phyloP scores from a whole-genome alignment of 257 asterid species.

The Przewalskia tangutica region DNA sequence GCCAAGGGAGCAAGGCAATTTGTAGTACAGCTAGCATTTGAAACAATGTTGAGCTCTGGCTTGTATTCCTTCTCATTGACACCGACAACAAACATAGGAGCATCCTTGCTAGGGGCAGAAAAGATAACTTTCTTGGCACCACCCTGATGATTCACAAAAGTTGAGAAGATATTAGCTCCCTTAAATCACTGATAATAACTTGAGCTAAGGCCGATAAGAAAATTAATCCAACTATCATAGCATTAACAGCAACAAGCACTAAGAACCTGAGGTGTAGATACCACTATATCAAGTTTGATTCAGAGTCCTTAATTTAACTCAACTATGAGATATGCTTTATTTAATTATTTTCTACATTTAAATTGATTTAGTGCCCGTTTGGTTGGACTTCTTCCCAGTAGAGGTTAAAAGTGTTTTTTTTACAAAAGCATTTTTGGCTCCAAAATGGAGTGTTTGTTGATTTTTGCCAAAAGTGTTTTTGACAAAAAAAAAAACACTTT shows the following conservation, averaged over 20 bases:
- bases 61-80: slow-evolving; percentile 72
- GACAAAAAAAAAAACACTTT: too few relatives aligned
- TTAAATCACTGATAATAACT: not conserved
- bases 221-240: not conserved
- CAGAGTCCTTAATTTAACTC: not conserved
- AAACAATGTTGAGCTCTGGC: slow-evolving; percentile 52
- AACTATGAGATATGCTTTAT: not conserved
- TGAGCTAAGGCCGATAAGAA: not conserved
- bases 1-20: slow-evolving; percentile 88
- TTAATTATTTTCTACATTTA: not conserved
- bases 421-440: too few relatives aligned
- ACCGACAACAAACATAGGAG: slow-evolving; percentile 86
- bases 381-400: too few relatives aligned
- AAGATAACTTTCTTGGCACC: slow-evolving; percentile 76
- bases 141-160: slow-evolving; percentile 35
- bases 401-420: too few relatives aligned
- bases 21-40: slow-evolving; percentile 85
- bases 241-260: not conserved
- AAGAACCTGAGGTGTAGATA: not conserved
- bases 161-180: not conserved
- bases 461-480: too few relatives aligned
- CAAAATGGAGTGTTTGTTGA: too few relatives aligned
- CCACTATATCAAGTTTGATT: not conserved
- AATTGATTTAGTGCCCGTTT: not conserved
- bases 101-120: slow-evolving; percentile 80